Percentiles rank a stretch among this genome's conserved stretches.
These are phyloP conservation scores for Colletotrichum sidae DNA, from an alignment of 2,329 filamentous ascomycete genomes.

Conservation along the genomic window DNA sequence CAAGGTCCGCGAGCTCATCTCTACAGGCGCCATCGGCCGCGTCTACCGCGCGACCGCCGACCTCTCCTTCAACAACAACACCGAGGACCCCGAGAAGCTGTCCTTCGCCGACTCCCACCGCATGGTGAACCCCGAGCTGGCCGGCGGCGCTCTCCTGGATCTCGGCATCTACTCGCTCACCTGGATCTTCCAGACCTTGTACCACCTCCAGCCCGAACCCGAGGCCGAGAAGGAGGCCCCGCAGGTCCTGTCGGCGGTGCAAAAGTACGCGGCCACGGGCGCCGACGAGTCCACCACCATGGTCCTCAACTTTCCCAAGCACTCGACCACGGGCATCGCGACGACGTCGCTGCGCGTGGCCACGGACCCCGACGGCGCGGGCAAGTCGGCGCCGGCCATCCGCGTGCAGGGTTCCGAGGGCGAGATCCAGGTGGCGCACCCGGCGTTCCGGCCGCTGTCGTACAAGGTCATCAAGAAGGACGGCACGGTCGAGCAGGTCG, in stretches of 20 bases:
- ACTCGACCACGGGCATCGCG: constrained; percentile 78
- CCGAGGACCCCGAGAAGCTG: constrained; percentile 67
- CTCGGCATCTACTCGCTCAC: constrained; percentile 90
- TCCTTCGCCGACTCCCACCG: constrained; percentile 73
- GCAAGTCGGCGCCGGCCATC: constrained; percentile 73
- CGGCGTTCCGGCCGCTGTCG: constrained; percentile 75
- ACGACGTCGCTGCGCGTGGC: constrained; percentile 73
- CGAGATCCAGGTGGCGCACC: constrained; percentile 83
- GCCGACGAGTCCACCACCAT: constrained; percentile 84
- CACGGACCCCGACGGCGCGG: constrained; percentile 69
- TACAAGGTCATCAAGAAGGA: constrained; percentile 72
- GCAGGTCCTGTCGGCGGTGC: constrained; percentile 74
- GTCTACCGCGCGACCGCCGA: constrained; percentile 71
- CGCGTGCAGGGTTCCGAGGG: constrained; percentile 84
- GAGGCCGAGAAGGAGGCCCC: constrained; percentile 76
- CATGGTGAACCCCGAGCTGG: constrained; percentile 85
- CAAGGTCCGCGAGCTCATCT: constrained; percentile 75
- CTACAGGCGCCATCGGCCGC: constrained; percentile 65
- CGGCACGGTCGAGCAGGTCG: constrained; percentile 60
- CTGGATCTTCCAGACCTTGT: constrained; percentile 91
- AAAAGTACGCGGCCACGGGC: constrained; percentile 76
- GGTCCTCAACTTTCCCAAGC: constrained; percentile 78
- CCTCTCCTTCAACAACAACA: constrained; percentile 70
- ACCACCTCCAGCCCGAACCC: constrained; percentile 80
- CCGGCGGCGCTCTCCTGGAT: constrained; percentile 85